Base-by-base conservation (phyloP, 257 asterid species). In the Haberlea rhodopensis region DNA sequence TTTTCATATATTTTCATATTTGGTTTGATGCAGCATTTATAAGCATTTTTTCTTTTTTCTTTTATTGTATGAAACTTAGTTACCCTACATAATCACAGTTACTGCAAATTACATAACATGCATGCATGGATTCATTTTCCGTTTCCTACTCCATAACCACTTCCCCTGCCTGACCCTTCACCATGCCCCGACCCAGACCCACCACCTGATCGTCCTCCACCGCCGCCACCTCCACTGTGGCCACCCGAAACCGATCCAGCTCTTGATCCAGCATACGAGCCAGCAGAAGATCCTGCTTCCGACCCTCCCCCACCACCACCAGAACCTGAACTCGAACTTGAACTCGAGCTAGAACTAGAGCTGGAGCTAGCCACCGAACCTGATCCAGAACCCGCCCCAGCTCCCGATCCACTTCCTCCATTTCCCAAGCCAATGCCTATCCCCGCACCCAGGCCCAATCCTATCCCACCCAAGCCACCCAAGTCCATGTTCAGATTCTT, bases 201-300 rank as follows among this genome's bases (percentile, higher is more conserved):
- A 3, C 46, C 46, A 37, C n/a, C 46, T 2, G 46, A 37, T 37
- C 46, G n/a, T 8, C 1, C 76, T 71, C 80, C 76, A 2, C 59
- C 63, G 0, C 79, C 79, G 10, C 57, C 24, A 0, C 73, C 75
- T 2, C 70, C 64, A 4, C 55, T 24, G 9, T 45, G 0, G 57
- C 66, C 70, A 5, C 55, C 68, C 0, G 77, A 71, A 37, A 76
- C 76, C 3, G 85, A 82, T 22, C 81, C 83, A n/a, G 85, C 87
- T 40, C 87, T 64, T 5, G 89, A 84, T 57, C 87, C 87, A 0
- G 87, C 89, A 21, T 67, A 80, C 5, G 89, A 82, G 5, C 85
- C 84, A 2, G 88, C 85, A 0, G 82, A 82, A 1, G 89, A 84
- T 11, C 83, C 86, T 0, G 86, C 86, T 62, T 80, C 89, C 0